phyloP scores from a whole-genome alignment of 768 basidiomycete genomes.

The Gelatoporia subvermispora region DNA sequence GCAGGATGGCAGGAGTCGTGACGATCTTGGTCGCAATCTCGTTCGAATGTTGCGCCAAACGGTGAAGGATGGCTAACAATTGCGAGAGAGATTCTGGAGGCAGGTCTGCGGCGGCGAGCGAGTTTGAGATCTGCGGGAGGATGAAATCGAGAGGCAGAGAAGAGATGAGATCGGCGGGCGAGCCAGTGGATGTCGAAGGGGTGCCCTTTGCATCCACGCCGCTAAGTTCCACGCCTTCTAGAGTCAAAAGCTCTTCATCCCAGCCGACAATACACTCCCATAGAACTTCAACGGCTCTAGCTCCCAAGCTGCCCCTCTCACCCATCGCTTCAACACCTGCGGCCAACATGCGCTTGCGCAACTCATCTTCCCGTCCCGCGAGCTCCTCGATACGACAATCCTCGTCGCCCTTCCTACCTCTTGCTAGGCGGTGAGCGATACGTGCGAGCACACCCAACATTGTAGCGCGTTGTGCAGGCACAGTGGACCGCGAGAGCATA shows the following conservation, averaged over 20 bases:
- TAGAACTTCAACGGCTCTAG: conserved; percentile 62
- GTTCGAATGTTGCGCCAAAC: conserved; percentile 58
- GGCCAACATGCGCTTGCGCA: conserved; percentile 61
- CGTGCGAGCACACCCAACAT: conserved; percentile 73
- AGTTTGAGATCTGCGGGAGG: conserved; percentile 45
- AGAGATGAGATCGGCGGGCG: conserved; percentile 25
- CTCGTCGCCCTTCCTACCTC: conserved; percentile 25
- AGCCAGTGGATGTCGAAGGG: conserved; percentile 5
- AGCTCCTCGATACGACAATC: conserved; percentile 30
- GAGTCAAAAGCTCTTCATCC: conserved; percentile 33
- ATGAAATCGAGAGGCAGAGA: conserved; percentile 38
- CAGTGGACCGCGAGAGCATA: conserved; percentile 71
- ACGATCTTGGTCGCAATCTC: conserved; percentile 46
- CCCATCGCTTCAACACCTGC: conserved; percentile 62
- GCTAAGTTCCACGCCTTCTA: conserved; percentile 46
- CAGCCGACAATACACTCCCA: conserved; percentile 75
- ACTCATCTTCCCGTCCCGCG: conserved; percentile 31
- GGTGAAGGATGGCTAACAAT: conserved; percentile 53
- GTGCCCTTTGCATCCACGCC: conserved; percentile 8
- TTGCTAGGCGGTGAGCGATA: conserved; percentile 38
- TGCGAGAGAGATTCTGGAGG: conserved; percentile 47
- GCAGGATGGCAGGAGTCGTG: conserved; percentile 46
- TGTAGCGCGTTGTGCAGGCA: conserved; percentile 75
- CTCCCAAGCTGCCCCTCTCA: conserved; percentile 63
- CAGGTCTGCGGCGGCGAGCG: conserved; percentile 36